Conservation (phyloP, 2,329 filamentous ascomycete genomes). For the Sclerotinia spermophila region DNA sequence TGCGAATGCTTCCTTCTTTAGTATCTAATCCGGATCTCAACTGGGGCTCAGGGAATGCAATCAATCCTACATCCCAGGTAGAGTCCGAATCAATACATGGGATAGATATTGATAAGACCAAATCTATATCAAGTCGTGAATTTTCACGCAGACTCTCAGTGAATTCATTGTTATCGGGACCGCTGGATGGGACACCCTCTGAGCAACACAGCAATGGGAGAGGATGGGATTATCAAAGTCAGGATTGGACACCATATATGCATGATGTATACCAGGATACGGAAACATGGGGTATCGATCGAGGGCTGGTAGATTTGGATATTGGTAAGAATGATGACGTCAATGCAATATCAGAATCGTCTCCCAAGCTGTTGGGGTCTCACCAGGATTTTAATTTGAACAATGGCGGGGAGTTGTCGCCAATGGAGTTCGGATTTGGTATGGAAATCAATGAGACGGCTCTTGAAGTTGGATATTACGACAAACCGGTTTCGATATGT, state of each 20-base stretch:
- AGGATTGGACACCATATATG: conserved; percentile 7
- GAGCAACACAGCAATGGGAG: conserved; percentile 16
- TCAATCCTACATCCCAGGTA: neutral
- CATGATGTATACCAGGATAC: conserved; percentile 37
- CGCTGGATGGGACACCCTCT: conserved; percentile 36
- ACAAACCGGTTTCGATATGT: conserved; percentile 60
- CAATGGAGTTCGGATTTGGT: conserved; percentile 47
- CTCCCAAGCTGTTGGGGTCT: conserved; percentile 37
- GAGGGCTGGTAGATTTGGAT: conserved; percentile 66
- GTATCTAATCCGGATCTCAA: neutral
- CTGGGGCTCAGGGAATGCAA: neutral
- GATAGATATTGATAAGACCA: neutral
- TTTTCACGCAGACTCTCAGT: conserved; percentile 58
- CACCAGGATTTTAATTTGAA: conserved; percentile 30
- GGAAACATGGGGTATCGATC: conserved; percentile 66
- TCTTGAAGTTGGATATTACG: conserved; percentile 65
- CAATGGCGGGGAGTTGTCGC: conserved; percentile 34
- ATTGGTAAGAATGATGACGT: conserved; percentile 67
- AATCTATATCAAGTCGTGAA: neutral
- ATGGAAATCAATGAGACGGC: conserved; percentile 48
- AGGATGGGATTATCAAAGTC: conserved; percentile 3
- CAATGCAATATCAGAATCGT: conserved; percentile 56
- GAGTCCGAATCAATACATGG: neutral
- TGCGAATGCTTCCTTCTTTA: conserved; percentile 13
- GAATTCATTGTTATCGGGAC: conserved; percentile 58